Evolutionary conservation across 768 basidiomycete genomes (phyloP).

Genomic region (Paxillus involutus): DNA sequence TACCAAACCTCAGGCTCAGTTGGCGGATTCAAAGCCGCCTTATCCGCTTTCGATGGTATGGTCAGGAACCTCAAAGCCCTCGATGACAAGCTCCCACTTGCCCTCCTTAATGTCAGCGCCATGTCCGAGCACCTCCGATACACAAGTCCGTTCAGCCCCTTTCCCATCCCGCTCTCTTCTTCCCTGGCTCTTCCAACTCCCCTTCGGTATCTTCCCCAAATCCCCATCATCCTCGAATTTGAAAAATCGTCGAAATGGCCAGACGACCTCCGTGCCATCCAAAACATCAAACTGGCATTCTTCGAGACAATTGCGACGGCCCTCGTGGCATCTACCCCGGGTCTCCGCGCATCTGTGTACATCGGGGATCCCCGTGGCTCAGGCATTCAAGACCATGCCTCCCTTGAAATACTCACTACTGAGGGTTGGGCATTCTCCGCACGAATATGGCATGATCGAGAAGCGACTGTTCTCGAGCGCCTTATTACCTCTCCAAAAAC

Average conservation of each 20-base stretch:
- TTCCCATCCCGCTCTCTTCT: slow-evolving; percentile 60
- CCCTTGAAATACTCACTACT: slow-evolving; percentile 74
- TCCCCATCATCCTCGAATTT: slow-evolving; percentile 82
- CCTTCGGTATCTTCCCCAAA: slow-evolving; percentile 65
- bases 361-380: slow-evolving; percentile 51
- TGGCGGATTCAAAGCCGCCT: slow-evolving; percentile 69
- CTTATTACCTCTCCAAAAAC: slow-evolving; percentile 48
- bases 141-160: slow-evolving; percentile 78
- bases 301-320: slow-evolving; percentile 75
- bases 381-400: slow-evolving; percentile 65
- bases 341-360: slow-evolving; percentile 58
- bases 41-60: slow-evolving; percentile 77
- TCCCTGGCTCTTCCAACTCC: slow-evolving; percentile 52
- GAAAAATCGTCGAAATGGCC: slow-evolving; percentile 95
- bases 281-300: slow-evolving; percentile 92
- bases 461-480: slow-evolving; percentile 74
- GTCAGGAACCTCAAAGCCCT: slow-evolving; percentile 75
- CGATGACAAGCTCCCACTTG: slow-evolving; percentile 71
- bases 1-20: slow-evolving; percentile 33
- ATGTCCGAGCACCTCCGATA: slow-evolving; percentile 77
- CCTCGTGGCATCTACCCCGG: slow-evolving; percentile 52
- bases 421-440: slow-evolving; percentile 88
- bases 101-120: slow-evolving; percentile 74
- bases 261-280: slow-evolving; percentile 88
- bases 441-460: slow-evolving; percentile 86